Base-by-base conservation (phyloP, 1,284 basidiomycete species). In the Hymenochaete sp. region DNA sequence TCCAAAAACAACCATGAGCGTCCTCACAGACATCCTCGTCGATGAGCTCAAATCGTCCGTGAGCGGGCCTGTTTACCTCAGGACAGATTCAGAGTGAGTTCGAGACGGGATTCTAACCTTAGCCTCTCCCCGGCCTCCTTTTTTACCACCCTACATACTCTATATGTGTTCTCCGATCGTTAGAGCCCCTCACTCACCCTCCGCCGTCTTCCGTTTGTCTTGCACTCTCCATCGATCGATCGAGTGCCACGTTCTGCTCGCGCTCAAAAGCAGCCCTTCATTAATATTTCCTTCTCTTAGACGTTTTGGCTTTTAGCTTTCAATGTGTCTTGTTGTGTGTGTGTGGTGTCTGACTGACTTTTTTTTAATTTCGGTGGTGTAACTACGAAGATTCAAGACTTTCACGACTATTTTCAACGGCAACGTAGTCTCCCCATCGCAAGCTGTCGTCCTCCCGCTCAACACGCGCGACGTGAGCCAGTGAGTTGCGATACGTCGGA, bases 321-420 rank as follows among this genome's bases (percentile, higher is more conserved):
- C n/a, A n/a, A n/a, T n/a, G n/a, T n/a, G n/a, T n/a, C n/a, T n/a
- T n/a, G n/a, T n/a, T n/a, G n/a, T n/a, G n/a, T n/a, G n/a, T n/a
- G n/a, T n/a, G n/a, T n/a, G n/a, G n/a, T n/a, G n/a, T n/a, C n/a
- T n/a, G n/a, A n/a, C 39, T 42, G 29, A 38, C 26, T 21, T 29
- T 22, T 24, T 26, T 29, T 42, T 8, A 27, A 26, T 26, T n/a
- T 31, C n/a, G n/a, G n/a, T n/a, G n/a, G n/a, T n/a, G n/a, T n/a
- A n/a, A 18, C 21, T 21, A 25, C 42, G 24, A 22, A 44, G 47
- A 14, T 51, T 51, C 29, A 13, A 33, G 28, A 37, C 22, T 18
- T 35, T 22, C 5, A 51, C 49, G 19, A 40, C 45, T 16, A 44
- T 50, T 19, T 50, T 50, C 45, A 50, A 50, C 36, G 49, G 49